Base-by-base conservation (phyloP, 1,284 basidiomycete genomes). In the Cutaneotrichosporon dermatis region DNA sequence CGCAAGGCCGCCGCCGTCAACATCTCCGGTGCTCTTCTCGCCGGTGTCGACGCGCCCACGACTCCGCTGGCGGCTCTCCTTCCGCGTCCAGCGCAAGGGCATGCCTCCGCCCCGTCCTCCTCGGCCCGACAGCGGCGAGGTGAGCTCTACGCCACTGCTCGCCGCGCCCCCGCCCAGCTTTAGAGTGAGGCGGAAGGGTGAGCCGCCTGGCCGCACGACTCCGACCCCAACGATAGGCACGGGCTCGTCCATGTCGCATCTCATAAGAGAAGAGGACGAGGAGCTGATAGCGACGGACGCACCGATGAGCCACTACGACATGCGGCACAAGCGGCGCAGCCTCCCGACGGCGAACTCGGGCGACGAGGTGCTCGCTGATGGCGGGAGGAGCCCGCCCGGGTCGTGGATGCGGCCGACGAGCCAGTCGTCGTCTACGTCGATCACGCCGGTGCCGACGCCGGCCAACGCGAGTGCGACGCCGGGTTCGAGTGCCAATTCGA, bases 1-100 rank as follows among this genome's bases (percentile, higher is more conserved):
- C 67, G 75, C 56, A 76, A 76, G 58, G 71, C 69, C 2, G 71
- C 67, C 4, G 58, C 72, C 35, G 71, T 73, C 12, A 69, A 69
- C 50, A 69, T 74, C 59, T 66, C 61, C 37, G 75, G 72, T 35
- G 71, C 71, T 6, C 51, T 74, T 44, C 69, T 76, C 34, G 71
- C 69, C 5, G 75, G 75, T 55, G 70, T 76, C 1, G 66, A 55
- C 15, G 54, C 53, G 11, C 54, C 54, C 3, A 44, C 44, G 4
- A 16, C 51, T 7, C 15, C 2, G 15, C 35, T 10, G 40, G 34
- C 4, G 25, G 12, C 11, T 35, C 46, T 25, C 25, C 25, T 61
- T 61, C 59, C 46, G 52, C 12, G 59, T 61, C 1, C 55, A 57
- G 37, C 55, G 59, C 40, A 61, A 61, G 43, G 42, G 43, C 25